These are phyloP conservation scores for Didymella lethalis DNA, from an alignment of 2,329 filamentous ascomycete species.

Conservation along the genomic window DNA sequence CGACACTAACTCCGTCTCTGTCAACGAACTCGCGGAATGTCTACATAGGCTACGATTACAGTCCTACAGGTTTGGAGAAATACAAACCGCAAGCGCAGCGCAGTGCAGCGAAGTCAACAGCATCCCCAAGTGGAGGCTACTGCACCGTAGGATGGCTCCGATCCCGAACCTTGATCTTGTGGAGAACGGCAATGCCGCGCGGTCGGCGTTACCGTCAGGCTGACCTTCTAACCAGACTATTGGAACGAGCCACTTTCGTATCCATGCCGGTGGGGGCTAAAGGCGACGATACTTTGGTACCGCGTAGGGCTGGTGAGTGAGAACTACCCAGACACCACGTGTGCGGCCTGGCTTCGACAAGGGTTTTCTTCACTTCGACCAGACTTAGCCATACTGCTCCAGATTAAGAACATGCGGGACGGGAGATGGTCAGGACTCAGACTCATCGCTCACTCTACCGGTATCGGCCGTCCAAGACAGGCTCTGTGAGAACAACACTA, in stretches of 20 bases:
- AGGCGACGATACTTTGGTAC: constrained; percentile 12
- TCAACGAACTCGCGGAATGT: neutral
- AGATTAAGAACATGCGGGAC: constrained; percentile 2
- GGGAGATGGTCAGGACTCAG: neutral
- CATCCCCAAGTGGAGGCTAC: neutral
- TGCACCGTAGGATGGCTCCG: neutral
- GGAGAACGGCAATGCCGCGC: constrained; percentile 4
- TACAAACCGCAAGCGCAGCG: neutral
- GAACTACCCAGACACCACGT: constrained; percentile 4
- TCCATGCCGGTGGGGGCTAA: constrained; percentile 4
- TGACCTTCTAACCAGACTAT: constrained; percentile 14
- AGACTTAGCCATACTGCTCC: neutral
- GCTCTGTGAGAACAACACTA: neutral
- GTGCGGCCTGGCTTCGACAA: constrained; percentile 2
- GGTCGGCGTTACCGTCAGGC: constrained; percentile 12
- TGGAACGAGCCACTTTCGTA: constrained; percentile 11
- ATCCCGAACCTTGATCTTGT: neutral
- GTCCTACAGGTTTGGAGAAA: neutral
- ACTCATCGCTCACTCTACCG: constrained; percentile 1
- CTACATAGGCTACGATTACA: neutral
- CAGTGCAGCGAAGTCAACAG: too few relatives aligned
- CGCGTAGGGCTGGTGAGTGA: constrained; percentile 15
- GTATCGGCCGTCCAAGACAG: constrained; percentile 6
- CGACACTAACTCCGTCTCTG: neutral
- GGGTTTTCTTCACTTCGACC: neutral